Evolutionary conservation across 179 eudicot species (phyloP), one percentile per base, ranked within the genome.

Genomic region (Drosera spatulata): DNA sequence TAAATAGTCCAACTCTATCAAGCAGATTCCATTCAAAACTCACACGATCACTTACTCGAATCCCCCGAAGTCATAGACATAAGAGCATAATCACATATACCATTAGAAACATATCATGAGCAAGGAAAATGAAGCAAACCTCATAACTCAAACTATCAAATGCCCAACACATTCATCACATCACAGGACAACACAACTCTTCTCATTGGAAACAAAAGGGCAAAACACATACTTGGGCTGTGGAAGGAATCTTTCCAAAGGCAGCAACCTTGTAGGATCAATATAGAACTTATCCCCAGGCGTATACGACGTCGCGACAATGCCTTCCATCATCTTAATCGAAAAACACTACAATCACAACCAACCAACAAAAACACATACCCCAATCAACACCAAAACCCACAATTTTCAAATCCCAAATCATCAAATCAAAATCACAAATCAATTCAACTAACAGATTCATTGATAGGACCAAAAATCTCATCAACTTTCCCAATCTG

Each of bases 401-500:
- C 13, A 13, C 6, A 39, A 50, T 61, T 8, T 41, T 7, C 43
- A 41, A 8, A 41, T 10, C 22, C 5, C 13, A n/a, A 39, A 39
- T 2, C 12, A 15, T 12, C 15, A 11, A 22, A 22, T 22, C 5
- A 40, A 54, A 22, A 37, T n/a, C 33, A 7, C 10, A 10, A 6
- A 50, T 4, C 10, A 13, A 39, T 4, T 41, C 33, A 22, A 80
- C 91, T 84, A 53, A 91, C 96, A 54, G 96, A 84, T 80, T 85
- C 89, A 65, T 88, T 88, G 59, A 91, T 86, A 22, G 98, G 96
- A 3, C 98, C 98, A 41, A 91, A 88, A 22, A 91, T 91, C 57
- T 91, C 96, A 58, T 88, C 98, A 15, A 88, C 98, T 77, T 82
- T 91, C 56, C 98, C 98, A 62, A 91, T 91, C 60, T 84, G 86